A percentile compares a stretch with the other conserved stretches of the same genome.
These are phyloP conservation scores for Wallacemonas sp. DNA, from an alignment of 208 protist genomes.

Conservation along the genomic window DNA sequence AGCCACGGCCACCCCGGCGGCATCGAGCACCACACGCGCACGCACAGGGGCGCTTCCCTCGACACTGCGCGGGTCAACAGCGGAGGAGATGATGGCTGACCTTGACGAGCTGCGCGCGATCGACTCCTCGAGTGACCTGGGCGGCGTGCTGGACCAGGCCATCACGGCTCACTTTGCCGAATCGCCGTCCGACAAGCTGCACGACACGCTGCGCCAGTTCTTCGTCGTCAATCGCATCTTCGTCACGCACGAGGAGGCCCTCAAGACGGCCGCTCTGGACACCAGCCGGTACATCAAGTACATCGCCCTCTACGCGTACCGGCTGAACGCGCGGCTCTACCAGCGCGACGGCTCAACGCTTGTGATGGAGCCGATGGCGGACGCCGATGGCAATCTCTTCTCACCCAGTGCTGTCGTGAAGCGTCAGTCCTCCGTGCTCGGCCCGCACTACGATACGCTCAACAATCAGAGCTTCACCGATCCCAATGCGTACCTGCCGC, in stretches of 20 bases:
- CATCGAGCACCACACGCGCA: not conserved
- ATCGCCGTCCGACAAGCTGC: conserved; percentile 43
- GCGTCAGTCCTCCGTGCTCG: conserved; percentile 49
- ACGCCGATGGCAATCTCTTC: conserved; percentile 46
- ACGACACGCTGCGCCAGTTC: conserved; percentile 43
- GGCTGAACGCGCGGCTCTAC: conserved; percentile 23
- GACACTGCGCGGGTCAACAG: not conserved
- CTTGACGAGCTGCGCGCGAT: conserved; percentile 24
- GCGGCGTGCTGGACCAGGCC: conserved; percentile 66
- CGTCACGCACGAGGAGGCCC: conserved; percentile 36
- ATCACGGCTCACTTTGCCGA: conserved; percentile 83
- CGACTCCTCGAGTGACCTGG: conserved; percentile 64
- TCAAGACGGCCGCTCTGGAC: conserved; percentile 37
- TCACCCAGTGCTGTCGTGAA: conserved; percentile 16
- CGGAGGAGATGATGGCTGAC: conserved; percentile 17
- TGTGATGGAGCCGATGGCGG: conserved; percentile 44
- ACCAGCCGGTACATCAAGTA: conserved; percentile 87
- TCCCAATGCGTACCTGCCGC: conserved; percentile 42
- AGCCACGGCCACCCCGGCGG: not conserved
- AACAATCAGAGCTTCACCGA: conserved; percentile 34
- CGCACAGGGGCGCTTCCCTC: conserved; percentile 9
- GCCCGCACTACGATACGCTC: conserved; percentile 62
- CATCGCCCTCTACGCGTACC: conserved; percentile 77
- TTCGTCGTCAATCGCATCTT: conserved; percentile 55
- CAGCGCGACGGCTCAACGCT: conserved; percentile 26